Percentiles rank a stretch among this genome's conserved stretches.
phyloP scores from a whole-genome alignment of 345 rosid genomes.

The Geranium brycei region DNA sequence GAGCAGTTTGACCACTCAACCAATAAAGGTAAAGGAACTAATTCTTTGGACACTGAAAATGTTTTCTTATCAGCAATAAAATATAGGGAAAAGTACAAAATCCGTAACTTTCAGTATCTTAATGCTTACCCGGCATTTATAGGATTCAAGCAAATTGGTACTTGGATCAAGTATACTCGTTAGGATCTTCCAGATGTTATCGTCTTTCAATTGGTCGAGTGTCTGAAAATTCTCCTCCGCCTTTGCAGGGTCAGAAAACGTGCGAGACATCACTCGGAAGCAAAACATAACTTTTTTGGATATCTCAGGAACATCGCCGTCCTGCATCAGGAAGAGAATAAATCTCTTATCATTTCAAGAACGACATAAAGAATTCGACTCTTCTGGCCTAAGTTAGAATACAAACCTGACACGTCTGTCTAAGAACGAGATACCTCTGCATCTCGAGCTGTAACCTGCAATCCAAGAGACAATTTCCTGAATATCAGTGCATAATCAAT shows the following conservation, averaged over 20 bases:
- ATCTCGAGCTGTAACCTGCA: constrained; percentile 95
- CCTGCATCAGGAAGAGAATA: constrained; percentile 37
- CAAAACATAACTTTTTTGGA: constrained; percentile 64
- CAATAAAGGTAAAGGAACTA: not conserved
- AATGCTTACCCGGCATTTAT: constrained; percentile 50
- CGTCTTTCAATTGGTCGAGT: constrained; percentile 91
- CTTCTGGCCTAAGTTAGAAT: not conserved
- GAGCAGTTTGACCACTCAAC: not conserved
- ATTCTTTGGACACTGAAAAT: not conserved
- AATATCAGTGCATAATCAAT: not conserved
- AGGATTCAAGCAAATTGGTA: constrained; percentile 48
- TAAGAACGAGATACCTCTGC: constrained; percentile 69
- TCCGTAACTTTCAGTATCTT: constrained; percentile 1
- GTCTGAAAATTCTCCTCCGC: constrained; percentile 78
- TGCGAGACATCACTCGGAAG: constrained; percentile 81
- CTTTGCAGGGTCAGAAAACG: constrained; percentile 70
- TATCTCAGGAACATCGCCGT: constrained; percentile 62
- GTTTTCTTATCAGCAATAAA: no score
- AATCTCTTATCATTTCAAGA: constrained; percentile 2
- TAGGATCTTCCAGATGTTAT: constrained; percentile 83
- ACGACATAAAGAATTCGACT: not conserved
- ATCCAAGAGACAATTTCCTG: constrained; percentile 12
- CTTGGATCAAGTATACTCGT: constrained; percentile 60
- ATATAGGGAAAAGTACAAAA: no score
- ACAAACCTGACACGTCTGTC: constrained; percentile 78